Conservation (phyloP, 768 basidiomycete genomes). For the Tricholoma flavovirens region DNA sequence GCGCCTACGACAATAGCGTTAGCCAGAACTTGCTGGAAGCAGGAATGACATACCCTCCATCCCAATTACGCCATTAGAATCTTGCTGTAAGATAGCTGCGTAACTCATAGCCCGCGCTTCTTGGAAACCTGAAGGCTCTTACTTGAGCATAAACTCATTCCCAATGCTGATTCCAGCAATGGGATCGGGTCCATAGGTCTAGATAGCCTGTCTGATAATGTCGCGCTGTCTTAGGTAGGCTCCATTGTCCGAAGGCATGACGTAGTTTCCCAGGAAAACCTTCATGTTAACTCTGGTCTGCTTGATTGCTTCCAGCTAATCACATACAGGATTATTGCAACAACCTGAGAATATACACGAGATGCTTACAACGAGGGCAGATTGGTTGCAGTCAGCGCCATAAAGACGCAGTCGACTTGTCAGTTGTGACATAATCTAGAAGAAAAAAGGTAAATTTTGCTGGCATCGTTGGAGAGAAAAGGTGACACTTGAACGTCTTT, state of each 20-base stretch:
- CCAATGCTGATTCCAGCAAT: constrained; percentile 85
- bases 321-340: too few species aligned
- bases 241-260: constrained; percentile 48
- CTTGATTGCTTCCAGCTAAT: constrained; percentile 84
- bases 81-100: constrained; percentile 55
- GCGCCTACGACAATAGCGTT: constrained; percentile 37
- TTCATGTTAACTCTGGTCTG: constrained; percentile 84
- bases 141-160: constrained; percentile 88
- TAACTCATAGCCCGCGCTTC: not conserved
- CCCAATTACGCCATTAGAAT: constrained; percentile 57
- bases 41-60: constrained; percentile 26
- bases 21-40: not conserved
- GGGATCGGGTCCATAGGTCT: constrained; percentile 71
- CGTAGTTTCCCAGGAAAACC: constrained; percentile 74
- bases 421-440: constrained; percentile 81
- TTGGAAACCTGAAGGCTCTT: not conserved
- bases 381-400: constrained; percentile 83
- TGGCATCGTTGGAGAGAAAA: not conserved
- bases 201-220: constrained; percentile 57
- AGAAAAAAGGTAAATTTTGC: constrained; percentile 9
- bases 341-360: too few species aligned
- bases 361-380: constrained; percentile 71
- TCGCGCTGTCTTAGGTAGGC: constrained; percentile 71
- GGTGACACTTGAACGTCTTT: constrained; percentile 59
- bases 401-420: constrained; percentile 78